Base-by-base conservation (phyloP, 2,329 filamentous ascomycete species). In the Scedosporium aurantiacum region DNA sequence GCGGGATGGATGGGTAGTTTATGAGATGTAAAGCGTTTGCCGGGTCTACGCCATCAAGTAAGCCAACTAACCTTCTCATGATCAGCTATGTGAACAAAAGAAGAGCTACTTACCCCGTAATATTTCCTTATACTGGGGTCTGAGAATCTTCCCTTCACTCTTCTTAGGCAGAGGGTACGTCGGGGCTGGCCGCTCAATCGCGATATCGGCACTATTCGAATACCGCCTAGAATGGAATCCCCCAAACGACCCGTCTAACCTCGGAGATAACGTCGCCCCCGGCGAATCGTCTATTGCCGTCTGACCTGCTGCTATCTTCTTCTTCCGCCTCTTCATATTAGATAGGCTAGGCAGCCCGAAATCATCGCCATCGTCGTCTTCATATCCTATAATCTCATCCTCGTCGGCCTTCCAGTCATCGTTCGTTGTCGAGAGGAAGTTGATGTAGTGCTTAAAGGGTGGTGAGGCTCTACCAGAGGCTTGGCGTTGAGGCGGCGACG, bases 81-180 rank as follows among this genome's bases (percentile, higher is more conserved):
- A 56, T 58, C 40, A 43, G 41, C 47, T 59, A 56, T 64, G 69
- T 66, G 61, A 37, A 58, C 32, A 28, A 58, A 40, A 21, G 14
- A 32, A 5, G 21, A 21, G 16, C 14, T 25, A 28, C 50, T 61
- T 66, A 87, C 85, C 86, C 78, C 82, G 84, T 21, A 99, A 76
- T 55, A 99, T 95, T 64, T 99, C 94, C 74, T 99, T 97, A 74
- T 97, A 99, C 73, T 99, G 94, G 59, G 94, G 94, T 65, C 94
- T 85, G 23, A 99, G 78, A 63, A 97, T 97, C 79, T 99, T 99
- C 28, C 91, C 93, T 71, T 97, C 92, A 64, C 83, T 87, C 74
- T 92, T 95, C 74, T 92, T 93, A 2, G 92, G 85, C 68, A 90
- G 87, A 28, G 93, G 93, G 69, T 97, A 97, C 64, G 84, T 86